Percentiles rank a stretch among this genome's conserved stretches.
These are phyloP conservation scores for Tylopilus rubrobrunneus DNA, from an alignment of 768 basidiomycete species.

Conservation along the genomic window DNA sequence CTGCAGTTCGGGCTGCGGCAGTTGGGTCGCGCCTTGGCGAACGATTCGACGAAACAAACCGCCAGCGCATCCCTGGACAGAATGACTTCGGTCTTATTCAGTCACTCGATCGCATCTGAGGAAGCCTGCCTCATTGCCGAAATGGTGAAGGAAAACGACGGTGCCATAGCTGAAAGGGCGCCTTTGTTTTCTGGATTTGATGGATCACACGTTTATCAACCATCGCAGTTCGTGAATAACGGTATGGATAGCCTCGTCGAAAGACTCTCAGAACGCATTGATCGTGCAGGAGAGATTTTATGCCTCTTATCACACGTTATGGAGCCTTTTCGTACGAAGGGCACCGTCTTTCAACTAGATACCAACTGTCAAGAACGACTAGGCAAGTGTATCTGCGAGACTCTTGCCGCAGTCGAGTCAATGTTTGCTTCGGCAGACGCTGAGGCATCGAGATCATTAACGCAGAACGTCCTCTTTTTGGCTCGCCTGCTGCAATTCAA, in stretches of 20 bases:
- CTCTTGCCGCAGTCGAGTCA: constrained; percentile 40
- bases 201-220: not conserved
- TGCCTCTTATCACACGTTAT: constrained; percentile 67
- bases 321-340: constrained; percentile 53
- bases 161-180: constrained; percentile 66
- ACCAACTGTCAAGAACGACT: constrained; percentile 53
- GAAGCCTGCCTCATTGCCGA: constrained; percentile 84
- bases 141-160: constrained; percentile 68
- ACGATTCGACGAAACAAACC: constrained; percentile 45
- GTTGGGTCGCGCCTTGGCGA: constrained; percentile 62
- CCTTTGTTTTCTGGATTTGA: not conserved
- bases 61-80: constrained; percentile 65
- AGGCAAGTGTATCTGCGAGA: constrained; percentile 44
- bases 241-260: constrained; percentile 65
- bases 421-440: constrained; percentile 27
- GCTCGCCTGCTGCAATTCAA: constrained; percentile 70
- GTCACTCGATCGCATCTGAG: constrained; percentile 69
- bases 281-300: constrained; percentile 61
- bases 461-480: constrained; percentile 50
- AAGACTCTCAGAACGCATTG: constrained; percentile 43
- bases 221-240: constrained; percentile 64
- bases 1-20: constrained; percentile 74
- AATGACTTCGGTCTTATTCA: constrained; percentile 64
- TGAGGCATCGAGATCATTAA: constrained; percentile 25
- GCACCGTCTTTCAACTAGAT: constrained; percentile 49